Base-by-base conservation (phyloP, 257 asterid genomes). In the Gentiana macrophylla region DNA sequence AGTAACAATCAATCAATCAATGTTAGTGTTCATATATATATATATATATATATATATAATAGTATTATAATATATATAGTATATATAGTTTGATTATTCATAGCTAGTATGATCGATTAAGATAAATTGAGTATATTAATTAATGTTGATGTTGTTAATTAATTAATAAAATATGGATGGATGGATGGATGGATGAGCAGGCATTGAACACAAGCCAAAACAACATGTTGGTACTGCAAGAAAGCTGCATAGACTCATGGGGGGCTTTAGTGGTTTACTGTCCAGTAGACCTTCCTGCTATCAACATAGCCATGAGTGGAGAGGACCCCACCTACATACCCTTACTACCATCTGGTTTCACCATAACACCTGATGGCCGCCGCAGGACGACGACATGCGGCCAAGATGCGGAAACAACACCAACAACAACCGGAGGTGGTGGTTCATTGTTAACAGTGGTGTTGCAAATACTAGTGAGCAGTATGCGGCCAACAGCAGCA, bases 141-240 rank as follows among this genome's bases (percentile, higher is more conserved):
- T 24, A 24, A 24, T 24, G 24, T 24, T 24, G 24, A 24, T 24
- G 24, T 24, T 24, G 24, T 24, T 24, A 24, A 24, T 24, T 24
- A 24, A 24, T 24, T 24, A 24, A 24, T 24, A 24, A 24, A 24
- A 24, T 24, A 24, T 24, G 24, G 24, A 24, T 24, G 24, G 24
- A 24, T 24, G 24, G 24, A 24, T 24, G 24, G 24, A 24, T 15
- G 11, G 46, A 41, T 46, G 2, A 52, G 53, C 72, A 86, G 97
- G 97, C 94, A 34, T 64, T 69, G 56, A 86, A 86, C 70, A 80
- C 94, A 0, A 79, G 86, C 77, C 97, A 88, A 48, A 86, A 82
- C 82, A 83, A 84, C 78, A 88, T 82, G 89, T 44, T 92, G 73
- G 86, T 92, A 50, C 89, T 92, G 32, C 99, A 92, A 72, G 99